A percentile compares a stretch with the other conserved stretches of the same genome.
Conservation (phyloP, 495 filamentous ascomycete genomes). For the Penicillium bovifimosum region DNA sequence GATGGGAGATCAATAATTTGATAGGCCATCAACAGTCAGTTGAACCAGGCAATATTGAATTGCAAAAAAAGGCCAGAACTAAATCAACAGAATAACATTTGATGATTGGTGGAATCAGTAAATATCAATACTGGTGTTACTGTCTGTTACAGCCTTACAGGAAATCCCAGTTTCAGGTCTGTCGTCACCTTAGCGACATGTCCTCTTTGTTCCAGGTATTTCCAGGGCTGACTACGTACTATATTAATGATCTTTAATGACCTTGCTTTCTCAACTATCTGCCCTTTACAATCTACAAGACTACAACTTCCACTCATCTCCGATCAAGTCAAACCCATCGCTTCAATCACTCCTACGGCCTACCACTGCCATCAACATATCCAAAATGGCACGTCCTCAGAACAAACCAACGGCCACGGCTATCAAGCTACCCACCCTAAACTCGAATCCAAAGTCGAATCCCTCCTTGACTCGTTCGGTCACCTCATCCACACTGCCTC, state of each 20-base stretch:
- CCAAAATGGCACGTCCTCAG: neutral
- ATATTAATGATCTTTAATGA: no score
- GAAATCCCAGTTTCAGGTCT: neutral
- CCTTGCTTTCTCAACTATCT: neutral
- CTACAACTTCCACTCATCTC: no score
- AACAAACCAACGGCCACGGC: neutral
- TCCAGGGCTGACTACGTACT: no score
- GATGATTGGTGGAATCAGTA: no score
- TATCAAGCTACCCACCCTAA: neutral
- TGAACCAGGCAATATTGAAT: neutral
- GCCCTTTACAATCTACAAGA: no score
- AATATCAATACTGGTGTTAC: neutral
- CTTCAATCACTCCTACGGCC: no score
- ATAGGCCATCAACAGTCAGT: neutral
- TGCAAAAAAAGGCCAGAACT: neutral
- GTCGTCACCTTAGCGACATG: neutral
- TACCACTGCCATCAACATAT: neutral
- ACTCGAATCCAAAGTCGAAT: neutral
- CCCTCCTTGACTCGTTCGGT: neutral
- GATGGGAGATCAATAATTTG: neutral
- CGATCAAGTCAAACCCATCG: no score
- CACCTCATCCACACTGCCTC: neutral
- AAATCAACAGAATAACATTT: no score
- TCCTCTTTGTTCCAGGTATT: neutral
- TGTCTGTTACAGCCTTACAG: no score